phyloP scores from a whole-genome alignment of 83 land plant genomes.

The Picea abies region DNA sequence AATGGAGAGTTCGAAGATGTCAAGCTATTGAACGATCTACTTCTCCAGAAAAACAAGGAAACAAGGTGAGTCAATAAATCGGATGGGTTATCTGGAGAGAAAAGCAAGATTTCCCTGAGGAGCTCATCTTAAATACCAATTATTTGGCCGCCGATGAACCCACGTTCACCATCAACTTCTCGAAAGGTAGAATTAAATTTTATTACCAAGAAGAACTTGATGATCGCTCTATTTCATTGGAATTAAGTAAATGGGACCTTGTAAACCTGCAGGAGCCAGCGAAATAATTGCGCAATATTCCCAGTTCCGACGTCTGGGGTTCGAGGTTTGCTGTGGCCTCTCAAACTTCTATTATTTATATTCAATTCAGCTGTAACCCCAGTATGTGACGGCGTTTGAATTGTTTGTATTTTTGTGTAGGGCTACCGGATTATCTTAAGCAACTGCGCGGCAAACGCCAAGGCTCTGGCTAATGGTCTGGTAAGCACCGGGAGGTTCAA shows the following conservation, averaged over 20 bases:
- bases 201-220: too few relatives aligned
- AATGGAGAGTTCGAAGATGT: constrained; percentile 84
- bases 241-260: too few relatives aligned
- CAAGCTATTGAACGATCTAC: constrained; percentile 57
- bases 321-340: not conserved
- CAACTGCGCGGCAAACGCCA: constrained; percentile 63
- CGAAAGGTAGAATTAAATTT: constrained; percentile 41
- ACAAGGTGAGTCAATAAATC: constrained; percentile 32
- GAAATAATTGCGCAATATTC: constrained; percentile 69
- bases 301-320: constrained; percentile 55
- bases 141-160: constrained; percentile 82
- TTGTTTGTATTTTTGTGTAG: constrained; percentile 8
- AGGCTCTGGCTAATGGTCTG: constrained; percentile 38
- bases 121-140: constrained; percentile 79
- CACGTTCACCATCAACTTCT: constrained; percentile 83
- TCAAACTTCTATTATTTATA: too few relatives aligned
- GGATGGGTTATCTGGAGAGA: constrained; percentile 16
- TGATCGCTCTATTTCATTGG: too few relatives aligned
- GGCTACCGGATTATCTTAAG: constrained; percentile 53
- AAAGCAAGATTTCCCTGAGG: constrained; percentile 71
- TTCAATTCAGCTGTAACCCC: too few relatives aligned
- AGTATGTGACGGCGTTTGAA: too few relatives aligned
- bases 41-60: constrained; percentile 46
- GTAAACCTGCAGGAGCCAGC: constrained; percentile 43
- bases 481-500: constrained; percentile 55